phyloP scores from a whole-genome alignment of 1,284 basidiomycete genomes.

The Trichosporon sp. region DNA sequence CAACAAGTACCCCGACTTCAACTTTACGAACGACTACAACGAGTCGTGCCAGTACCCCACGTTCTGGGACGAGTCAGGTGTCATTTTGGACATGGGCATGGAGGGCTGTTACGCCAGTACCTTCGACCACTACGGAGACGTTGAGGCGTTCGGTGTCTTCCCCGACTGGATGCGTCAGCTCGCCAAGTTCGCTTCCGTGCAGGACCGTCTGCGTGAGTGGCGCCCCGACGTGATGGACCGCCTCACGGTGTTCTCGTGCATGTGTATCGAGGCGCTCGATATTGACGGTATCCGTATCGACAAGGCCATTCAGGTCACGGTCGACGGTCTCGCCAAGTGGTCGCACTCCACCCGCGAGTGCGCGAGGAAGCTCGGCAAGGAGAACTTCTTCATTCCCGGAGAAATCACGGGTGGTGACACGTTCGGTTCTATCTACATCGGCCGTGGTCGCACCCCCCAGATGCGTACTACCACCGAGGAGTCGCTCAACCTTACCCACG shows the following conservation, averaged over 20 bases:
- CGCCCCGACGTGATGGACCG: slow-evolving; percentile 72
- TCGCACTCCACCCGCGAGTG: slow-evolving; percentile 71
- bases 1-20: slow-evolving; percentile 77
- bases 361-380: slow-evolving; percentile 70
- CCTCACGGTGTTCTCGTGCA: slow-evolving; percentile 75
- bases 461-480: slow-evolving; percentile 63
- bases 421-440: slow-evolving; percentile 81
- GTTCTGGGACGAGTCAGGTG: slow-evolving; percentile 76
- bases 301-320: slow-evolving; percentile 86
- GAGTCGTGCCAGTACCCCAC: slow-evolving; percentile 70
- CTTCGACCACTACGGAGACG: slow-evolving; percentile 91
- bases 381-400: slow-evolving; percentile 83
- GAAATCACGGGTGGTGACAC: slow-evolving; percentile 93
- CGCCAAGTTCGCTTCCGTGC: slow-evolving; percentile 89
- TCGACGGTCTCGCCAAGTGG: slow-evolving; percentile 77
- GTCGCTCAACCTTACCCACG: slow-evolving; percentile 63
- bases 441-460: slow-evolving; percentile 79
- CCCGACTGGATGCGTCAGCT: slow-evolving; percentile 77
- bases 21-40: slow-evolving; percentile 64
- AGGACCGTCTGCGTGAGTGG: slow-evolving; percentile 91
- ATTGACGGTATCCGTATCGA: slow-evolving; percentile 91
- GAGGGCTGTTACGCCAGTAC: slow-evolving; percentile 76
- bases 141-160: slow-evolving; percentile 94
- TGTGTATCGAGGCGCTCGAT: slow-evolving; percentile 81
- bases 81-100: slow-evolving; percentile 62